Evolutionary conservation across 2,329 filamentous ascomycete genomes (phyloP), one percentile per base, ranked within the genome.

Genomic region (Tricladium varicosporioides): DNA sequence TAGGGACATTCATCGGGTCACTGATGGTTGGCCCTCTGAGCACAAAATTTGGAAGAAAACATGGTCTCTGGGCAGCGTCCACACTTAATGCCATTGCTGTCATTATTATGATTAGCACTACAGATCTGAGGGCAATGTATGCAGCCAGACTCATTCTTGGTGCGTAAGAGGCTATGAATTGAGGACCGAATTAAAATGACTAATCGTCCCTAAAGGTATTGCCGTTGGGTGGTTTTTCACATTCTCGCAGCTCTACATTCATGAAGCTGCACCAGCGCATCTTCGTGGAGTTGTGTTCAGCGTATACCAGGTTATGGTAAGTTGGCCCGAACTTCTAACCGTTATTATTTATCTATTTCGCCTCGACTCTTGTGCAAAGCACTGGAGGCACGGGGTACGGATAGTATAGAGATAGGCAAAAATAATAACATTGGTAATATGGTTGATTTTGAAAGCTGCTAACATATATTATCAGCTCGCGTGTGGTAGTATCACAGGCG

Each of bases 1-100:
- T 81, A 3, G 78, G 78, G 1, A 75, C 76, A 2, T 80, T 80
- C 60, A 56, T 80, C 11, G 79, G 77, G 2, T 78, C 78, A 0
- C 72, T 80, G 5, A 67, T 75, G 8, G 76, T 78, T 1, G 78
- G 78, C 5, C 63, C 72, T 1, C 80, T 81, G 59, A 75, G 76
- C 5, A 68, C 74, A 56, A 77, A 73, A 60, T 77, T 79, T 45
- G 78, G 78, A 27, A 76, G 78, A 53, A 72, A 70, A 40, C 65
- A 69, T 0, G 78, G 74, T 0, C 69, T 81, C 2, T 80, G 78
- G 76, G 64, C 75, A 0, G 78, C 78, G 8, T 78, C 77, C 52
- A 54, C 73, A 9, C 60, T 80, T 15, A 78, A 76, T 33, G 69
- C 71, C 3, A 59, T 76, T 4, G 76, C 77, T 2, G 72, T 71